Base-by-base conservation (phyloP, 495 filamentous ascomycete species). In the Tuber melanosporum region DNA sequence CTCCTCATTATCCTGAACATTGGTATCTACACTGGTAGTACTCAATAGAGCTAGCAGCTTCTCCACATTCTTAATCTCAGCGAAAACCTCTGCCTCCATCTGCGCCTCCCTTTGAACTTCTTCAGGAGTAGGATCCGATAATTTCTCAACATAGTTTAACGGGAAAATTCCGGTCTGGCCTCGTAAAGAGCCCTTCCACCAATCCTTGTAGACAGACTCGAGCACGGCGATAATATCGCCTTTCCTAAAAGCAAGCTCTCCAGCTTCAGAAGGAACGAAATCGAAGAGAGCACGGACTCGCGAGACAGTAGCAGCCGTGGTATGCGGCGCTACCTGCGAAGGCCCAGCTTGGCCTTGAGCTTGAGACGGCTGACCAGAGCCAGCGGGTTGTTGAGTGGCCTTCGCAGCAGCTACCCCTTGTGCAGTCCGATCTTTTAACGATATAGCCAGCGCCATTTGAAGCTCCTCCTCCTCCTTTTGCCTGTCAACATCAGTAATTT, bases 121-220 rank as follows among this genome's bases (percentile, higher is more conserved):
- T 73, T 99, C 95, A 57, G 91, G 90, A 20, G 95, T 98, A 4
- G 95, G 95, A 80, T 99, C 95, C 49, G 94, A 89, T 73, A 99
- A 87, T 85, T 99, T 99, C 85, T 99, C 95, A 36, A 99, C 96
- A 84, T 99, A 99, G 85, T 99, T 99, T 73, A 99, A 88, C 42
- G 95, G 95, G 85, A 99, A 99, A 79, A 99, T 99, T 77, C 95
- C 95, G 22, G 93, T 98, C 83, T 98, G 93, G 8, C 95, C 95
- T 84, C 93, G 89, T 77, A 98, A 85, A 70, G 94, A 96, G 6
- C 95, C 95, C 82, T 97, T 96, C 95, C 95, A 99, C 95, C 95
- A 99, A 86, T 99, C 95, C 85, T 98, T 99, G 84, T 95, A 99
- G 5, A 98, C 95, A 9, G 93, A 97, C 84, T 98, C 96, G 39